Evolutionary conservation across 1,139 yeast species (phyloP).

Genomic region (Trichomonascaceae sp.): DNA sequence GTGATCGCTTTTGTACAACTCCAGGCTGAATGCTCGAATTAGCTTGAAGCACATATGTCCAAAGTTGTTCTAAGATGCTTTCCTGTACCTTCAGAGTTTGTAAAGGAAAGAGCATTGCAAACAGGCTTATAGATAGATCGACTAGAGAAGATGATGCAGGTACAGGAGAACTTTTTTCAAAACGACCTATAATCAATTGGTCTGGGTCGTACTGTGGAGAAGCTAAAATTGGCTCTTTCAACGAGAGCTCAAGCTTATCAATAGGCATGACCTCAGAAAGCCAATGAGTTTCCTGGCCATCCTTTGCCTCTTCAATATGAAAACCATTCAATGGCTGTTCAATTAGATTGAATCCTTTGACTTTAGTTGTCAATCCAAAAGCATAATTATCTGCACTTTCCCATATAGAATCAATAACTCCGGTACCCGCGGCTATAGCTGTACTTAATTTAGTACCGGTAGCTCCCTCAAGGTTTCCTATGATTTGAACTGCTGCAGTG

Average conservation of each 20-base stretch:
- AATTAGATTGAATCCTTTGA: conserved; percentile 21
- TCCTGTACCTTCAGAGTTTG: conserved; percentile 79
- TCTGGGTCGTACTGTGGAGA: conserved; percentile 28
- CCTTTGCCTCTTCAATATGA: conserved; percentile 13
- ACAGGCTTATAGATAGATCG: conserved; percentile 72
- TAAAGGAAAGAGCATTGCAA: conserved; percentile 63
- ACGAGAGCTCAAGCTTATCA: conserved; percentile 19
- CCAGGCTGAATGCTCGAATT: conserved; percentile 13
- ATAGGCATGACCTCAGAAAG: conserved; percentile 23
- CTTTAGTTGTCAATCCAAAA: conserved; percentile 31
- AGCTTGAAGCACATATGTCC: conserved; percentile 39
- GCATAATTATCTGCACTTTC: conserved; percentile 32
- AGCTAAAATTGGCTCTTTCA: conserved; percentile 21
- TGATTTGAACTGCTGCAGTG: conserved; percentile 30
- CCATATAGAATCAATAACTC: conserved; percentile 31
- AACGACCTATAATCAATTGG: conserved; percentile 12
- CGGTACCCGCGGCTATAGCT: conserved; percentile 31
- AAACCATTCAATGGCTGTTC: conserved; percentile 14
- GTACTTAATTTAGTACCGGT: conserved; percentile 28
- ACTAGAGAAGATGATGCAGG: conserved; percentile 47
- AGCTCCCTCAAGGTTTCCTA: conserved; percentile 32
- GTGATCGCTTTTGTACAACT: conserved; percentile 28
- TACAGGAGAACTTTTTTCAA: conserved; percentile 9
- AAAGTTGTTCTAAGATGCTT: conserved; percentile 73
- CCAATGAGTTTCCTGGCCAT: conserved; percentile 26